Evolutionary conservation across 257 asterid species (phyloP).

Genomic region (Rauvolfia tetraphylla): DNA sequence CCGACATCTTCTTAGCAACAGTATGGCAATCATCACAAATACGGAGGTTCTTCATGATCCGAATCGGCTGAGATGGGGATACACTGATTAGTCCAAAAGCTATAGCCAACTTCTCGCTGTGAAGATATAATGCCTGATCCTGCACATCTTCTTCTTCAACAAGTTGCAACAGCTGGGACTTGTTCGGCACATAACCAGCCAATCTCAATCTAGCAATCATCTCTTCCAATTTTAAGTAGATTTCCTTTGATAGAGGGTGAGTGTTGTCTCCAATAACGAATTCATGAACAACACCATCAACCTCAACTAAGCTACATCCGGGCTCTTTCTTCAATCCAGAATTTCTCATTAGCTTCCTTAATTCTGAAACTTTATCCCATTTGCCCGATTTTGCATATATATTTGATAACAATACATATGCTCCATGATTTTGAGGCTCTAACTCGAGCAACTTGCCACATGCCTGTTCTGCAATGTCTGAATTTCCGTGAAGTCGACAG

Average conservation of each 20-base stretch:
- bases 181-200: slow-evolving; percentile 48
- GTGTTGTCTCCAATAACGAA: slow-evolving; percentile 58
- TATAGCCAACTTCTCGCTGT: slow-evolving; percentile 75
- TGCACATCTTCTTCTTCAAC: slow-evolving; percentile 72
- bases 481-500: slow-evolving; percentile 53
- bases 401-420: slow-evolving; percentile 58
- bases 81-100: slow-evolving; percentile 59
- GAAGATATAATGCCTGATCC: slow-evolving; percentile 60
- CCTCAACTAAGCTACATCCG: slow-evolving; percentile 77
- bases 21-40: slow-evolving; percentile 68
- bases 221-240: slow-evolving; percentile 64
- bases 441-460: slow-evolving; percentile 45
- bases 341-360: slow-evolving; percentile 63
- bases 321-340: slow-evolving; percentile 76
- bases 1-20: slow-evolving; percentile 58
- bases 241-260: slow-evolving; percentile 47
- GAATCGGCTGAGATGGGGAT: slow-evolving; percentile 47
- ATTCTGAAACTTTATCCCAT: slow-evolving; percentile 59
- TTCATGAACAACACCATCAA: slow-evolving; percentile 57
- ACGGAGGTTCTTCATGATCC: slow-evolving; percentile 74
- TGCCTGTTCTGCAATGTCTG: slow-evolving; percentile 59
- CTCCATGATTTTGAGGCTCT: slow-evolving; percentile 73
- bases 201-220: slow-evolving; percentile 36
- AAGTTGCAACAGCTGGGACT: slow-evolving; percentile 54
- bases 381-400: slow-evolving; percentile 55